Conservation (phyloP, 176 grass and related monocot genomes). For the Raddia guianensis region DNA sequence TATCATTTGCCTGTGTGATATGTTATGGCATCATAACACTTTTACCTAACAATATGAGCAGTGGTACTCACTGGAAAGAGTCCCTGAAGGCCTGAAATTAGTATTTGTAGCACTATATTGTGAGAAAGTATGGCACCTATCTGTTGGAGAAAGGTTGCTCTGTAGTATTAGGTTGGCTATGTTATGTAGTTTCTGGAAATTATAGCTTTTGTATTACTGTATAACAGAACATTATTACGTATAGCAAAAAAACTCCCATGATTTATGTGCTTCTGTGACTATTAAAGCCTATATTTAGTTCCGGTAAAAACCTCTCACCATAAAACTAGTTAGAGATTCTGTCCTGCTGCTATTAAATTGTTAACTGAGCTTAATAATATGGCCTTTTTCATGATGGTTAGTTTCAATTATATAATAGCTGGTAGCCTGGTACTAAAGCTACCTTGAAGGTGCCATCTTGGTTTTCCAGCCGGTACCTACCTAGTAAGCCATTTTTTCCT, state of each 20-base stretch:
- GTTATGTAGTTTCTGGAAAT: slow-evolving; percentile 1
- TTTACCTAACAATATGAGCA: background rate
- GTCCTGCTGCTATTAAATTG: slow-evolving; percentile 1
- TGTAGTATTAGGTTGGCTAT: background rate
- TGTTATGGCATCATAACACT: background rate
- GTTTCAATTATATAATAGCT: background rate
- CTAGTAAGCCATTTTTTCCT: background rate
- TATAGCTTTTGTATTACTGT: background rate
- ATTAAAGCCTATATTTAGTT: background rate
- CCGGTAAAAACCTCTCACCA: background rate
- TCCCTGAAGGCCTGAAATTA: background rate
- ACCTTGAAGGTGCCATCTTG: background rate
- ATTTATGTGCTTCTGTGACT: background rate
- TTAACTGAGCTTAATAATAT: background rate
- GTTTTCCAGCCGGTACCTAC: slow-evolving; percentile 1
- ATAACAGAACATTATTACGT: background rate
- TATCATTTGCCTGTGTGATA: background rate
- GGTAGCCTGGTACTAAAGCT: background rate
- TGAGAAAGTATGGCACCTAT: background rate
- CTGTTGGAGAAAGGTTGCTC: background rate
- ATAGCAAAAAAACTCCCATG: background rate
- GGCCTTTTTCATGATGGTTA: background rate
- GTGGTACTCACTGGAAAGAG: background rate
- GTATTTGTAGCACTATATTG: slow-evolving; percentile 20
- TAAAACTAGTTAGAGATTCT: slow-evolving; percentile 15